Evolutionary conservation across 306 rosid genomes (phyloP).

Genomic region (Rubus idaeus): DNA sequence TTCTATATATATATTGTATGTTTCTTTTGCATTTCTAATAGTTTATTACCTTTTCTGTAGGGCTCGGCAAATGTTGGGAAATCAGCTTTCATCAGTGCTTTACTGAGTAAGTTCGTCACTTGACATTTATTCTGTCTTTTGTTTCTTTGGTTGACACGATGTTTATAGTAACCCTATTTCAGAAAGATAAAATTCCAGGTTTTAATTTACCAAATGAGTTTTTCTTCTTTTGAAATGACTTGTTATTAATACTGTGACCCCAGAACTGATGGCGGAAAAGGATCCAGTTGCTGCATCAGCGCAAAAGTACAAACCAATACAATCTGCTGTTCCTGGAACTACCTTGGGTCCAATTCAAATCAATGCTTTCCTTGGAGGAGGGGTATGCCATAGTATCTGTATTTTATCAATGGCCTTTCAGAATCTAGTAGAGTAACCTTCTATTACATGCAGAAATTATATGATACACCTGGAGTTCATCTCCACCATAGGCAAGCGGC

Average conservation of each 20-base stretch:
- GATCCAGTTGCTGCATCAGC: slow-evolving; percentile 96
- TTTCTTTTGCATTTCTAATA: neutral
- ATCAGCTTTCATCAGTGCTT: slow-evolving; percentile 90
- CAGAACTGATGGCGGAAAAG: slow-evolving; percentile 70
- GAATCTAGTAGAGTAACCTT: neutral
- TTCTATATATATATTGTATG: neutral
- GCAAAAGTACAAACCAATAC: slow-evolving; percentile 86
- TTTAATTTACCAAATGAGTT: slow-evolving; percentile 3
- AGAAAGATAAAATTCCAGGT: slow-evolving; percentile 7
- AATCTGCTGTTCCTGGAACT: slow-evolving; percentile 99
- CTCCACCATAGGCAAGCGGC: slow-evolving; percentile 96
- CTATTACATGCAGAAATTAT: slow-evolving; percentile 57
- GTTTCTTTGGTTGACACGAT: neutral
- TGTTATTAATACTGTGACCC: slow-evolving; percentile 19
- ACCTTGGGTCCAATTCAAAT: slow-evolving; percentile 93
- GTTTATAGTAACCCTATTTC: too few species aligned
- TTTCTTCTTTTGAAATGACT: slow-evolving; percentile 26
- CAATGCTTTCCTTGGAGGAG: slow-evolving; percentile 90
- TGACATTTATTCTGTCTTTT: slow-evolving; percentile 3
- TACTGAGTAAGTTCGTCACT: slow-evolving; percentile 62
- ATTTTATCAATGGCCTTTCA: neutral
- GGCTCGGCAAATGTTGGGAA: slow-evolving; percentile 98
- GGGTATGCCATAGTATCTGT: slow-evolving; percentile 45
- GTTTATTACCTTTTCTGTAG: slow-evolving; percentile 32
- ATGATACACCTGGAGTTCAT: slow-evolving; percentile 95